These are phyloP conservation scores for Penicillium sp. DNA, from an alignment of 2,329 filamentous ascomycete genomes.

Conservation along the genomic window DNA sequence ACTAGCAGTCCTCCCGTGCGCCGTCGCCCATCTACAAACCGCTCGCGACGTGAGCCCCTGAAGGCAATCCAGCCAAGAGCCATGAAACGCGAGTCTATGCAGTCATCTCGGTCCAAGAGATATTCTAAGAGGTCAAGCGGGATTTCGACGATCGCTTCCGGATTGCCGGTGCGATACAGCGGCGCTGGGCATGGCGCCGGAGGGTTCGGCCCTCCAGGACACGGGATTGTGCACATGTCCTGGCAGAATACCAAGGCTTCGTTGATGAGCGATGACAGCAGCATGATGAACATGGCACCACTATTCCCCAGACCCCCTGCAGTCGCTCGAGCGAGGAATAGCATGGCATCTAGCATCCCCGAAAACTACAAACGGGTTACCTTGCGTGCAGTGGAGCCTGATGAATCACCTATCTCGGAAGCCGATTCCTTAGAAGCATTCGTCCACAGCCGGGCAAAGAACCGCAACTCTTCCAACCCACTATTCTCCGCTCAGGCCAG, in stretches of 20 bases:
- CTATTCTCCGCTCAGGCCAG: constrained; percentile 38
- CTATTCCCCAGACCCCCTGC: constrained; percentile 38
- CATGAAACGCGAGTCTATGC: constrained; percentile 36
- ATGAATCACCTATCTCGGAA: constrained; percentile 34
- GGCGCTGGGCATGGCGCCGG: constrained; percentile 45
- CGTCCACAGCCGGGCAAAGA: constrained; percentile 39
- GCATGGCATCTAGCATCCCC: constrained; percentile 28
- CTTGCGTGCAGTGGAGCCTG: constrained; percentile 31
- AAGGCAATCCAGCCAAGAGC: constrained; percentile 37
- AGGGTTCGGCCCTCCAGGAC: constrained; percentile 37
- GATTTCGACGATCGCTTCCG: constrained; percentile 37
- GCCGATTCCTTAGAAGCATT: constrained; percentile 40
- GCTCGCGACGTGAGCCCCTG: constrained; percentile 37
- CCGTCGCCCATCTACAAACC: constrained; percentile 29
- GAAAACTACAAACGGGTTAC: constrained; percentile 31
- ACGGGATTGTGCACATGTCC: constrained; percentile 36
- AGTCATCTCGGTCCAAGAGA: constrained; percentile 37
- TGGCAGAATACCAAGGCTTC: constrained; percentile 40
- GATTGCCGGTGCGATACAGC: constrained; percentile 41
- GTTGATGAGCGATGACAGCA: constrained; percentile 36
- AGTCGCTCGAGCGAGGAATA: constrained; percentile 26
- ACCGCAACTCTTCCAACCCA: constrained; percentile 40
- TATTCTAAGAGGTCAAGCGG: constrained; percentile 41
- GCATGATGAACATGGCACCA: constrained; percentile 36
- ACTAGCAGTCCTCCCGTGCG: constrained; percentile 31